Conservation (phyloP, 805 yeast genomes). For the Monosporozyma solicola region DNA sequence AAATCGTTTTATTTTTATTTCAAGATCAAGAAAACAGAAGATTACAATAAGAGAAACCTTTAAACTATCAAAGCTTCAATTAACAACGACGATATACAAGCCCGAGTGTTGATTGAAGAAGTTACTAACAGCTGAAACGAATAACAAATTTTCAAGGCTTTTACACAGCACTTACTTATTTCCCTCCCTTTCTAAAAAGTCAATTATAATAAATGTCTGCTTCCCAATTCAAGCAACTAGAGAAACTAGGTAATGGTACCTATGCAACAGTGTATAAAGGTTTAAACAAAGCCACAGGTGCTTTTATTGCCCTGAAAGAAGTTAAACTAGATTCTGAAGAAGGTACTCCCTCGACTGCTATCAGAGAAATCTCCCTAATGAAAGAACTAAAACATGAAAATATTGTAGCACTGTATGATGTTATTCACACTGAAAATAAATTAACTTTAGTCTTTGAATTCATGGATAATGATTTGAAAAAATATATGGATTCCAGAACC, state of each 20-base stretch:
- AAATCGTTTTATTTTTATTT: not conserved
- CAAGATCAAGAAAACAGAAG: not conserved
- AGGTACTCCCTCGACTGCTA: slow-evolving; percentile 98
- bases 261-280: slow-evolving; percentile 98
- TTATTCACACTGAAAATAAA: slow-evolving; percentile 93
- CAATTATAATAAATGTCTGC: slow-evolving; percentile 11
- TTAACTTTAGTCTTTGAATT: slow-evolving; percentile 89
- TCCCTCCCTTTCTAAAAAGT: not conserved
- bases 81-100: not conserved
- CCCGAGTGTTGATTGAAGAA: not conserved
- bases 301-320: slow-evolving; percentile 93
- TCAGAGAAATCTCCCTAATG: slow-evolving; percentile 87
- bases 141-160: not conserved
- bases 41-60: not conserved
- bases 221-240: slow-evolving; percentile 30
- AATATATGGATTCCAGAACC: slow-evolving; percentile 76
- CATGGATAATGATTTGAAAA: slow-evolving; percentile 88
- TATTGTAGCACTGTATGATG: slow-evolving; percentile 84
- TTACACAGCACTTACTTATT: no score
- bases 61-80: not conserved
- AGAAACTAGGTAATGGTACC: slow-evolving; percentile 51
- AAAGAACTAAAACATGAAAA: slow-evolving; percentile 92
- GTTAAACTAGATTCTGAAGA: slow-evolving; percentile 94
- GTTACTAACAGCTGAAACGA: not conserved
- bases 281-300: slow-evolving; percentile 78